Base-by-base conservation (phyloP, 1,284 basidiomycete genomes). In the Hortiboletus rubellus region DNA sequence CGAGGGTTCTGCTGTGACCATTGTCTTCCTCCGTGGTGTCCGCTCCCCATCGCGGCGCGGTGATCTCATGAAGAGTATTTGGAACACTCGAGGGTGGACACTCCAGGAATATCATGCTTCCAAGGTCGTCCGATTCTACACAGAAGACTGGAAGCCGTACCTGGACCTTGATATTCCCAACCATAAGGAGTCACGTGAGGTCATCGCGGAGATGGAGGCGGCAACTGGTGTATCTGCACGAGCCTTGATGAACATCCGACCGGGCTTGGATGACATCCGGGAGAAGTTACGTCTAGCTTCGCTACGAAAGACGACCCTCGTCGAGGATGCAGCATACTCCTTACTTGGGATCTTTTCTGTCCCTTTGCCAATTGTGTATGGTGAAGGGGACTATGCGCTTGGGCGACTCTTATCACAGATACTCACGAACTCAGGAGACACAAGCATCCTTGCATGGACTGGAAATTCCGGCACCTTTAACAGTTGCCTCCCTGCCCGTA, bases 81-180 rank as follows among this genome's bases (percentile, higher is more conserved):
- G 56, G 56, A 57, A 57, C 7, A 45, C 57, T 18, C 42, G 56
- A 0, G 57, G 44, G 3, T 56, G 55, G 55, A 56, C 53, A 22
- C 56, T 56, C 17, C 53, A 54, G 41, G 53, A 54, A 37, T 54
- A 54, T 17, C 42, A 48, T 11, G 48, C 44, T 1, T 31, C 48
- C 6, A 50, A 49, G 30, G 43, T 50, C 34, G 15, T 36, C 34
- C 34, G 12, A 36, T 36, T 36, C 34, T 36, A 36, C 34, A 15
- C 34, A 1, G 34, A 55, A 5, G 54, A 58, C 7, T 59, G 57
- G 57, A 30, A 10, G 2, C 58, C 12, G 1, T 59, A 59, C 34
- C 11, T 57, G 31, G 10, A 48, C 11, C 31, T 57, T 1, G n/a
- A 41, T 14, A 36, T 14, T 7, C 15, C 15, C 12, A 36, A 36